Evolutionary conservation across 768 basidiomycete genomes (phyloP), one percentile per base, ranked within the genome.

Genomic region (Xerocomus brunneocitrinus): DNA sequence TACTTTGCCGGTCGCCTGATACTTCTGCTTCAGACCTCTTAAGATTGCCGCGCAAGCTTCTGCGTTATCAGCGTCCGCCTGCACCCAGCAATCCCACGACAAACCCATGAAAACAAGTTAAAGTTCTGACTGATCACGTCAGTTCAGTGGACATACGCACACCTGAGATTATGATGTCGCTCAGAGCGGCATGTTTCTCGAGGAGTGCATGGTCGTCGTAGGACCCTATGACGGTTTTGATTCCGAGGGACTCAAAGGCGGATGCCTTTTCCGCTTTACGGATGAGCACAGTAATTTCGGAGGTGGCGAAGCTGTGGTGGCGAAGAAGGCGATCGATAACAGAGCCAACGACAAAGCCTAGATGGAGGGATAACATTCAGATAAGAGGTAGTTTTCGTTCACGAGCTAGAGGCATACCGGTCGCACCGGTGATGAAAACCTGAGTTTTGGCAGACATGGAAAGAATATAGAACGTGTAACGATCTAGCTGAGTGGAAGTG

Each of bases 61-160:
- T 0, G 77, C 49, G 47, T 83, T 66, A 55, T 87, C 83, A 4
- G 74, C 53, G 57, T 79, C 73, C 0, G 76, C 75, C 79, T 78
- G 49, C 7, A 36, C 4, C 19, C 28, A 27, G 28, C 2, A 31
- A 31, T 6, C 30, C 30, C 30, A 31, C 30, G 35, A 34, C 9
- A 30, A 38, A 9, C 0, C 31, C 28, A 9, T 52, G 25, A n/a
- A 43, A 22, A 1, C 2, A 3, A 5, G 7, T 8, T 16, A 4
- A n/a, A n/a, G n/a, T 25, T 25, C 14, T 19, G 6, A 0, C 8
- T 31, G 30, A 14, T 16, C 19, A n/a, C 10, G 19, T 28, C 2
- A 31, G 6, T 2, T 12, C 28, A 12, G 9, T 3, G 3, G 9
- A 7, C 12, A 49, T 9, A 62, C 66, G 27, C 47, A 80, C 77